Percentiles rank a stretch among this genome's conserved stretches.
Conservation (phyloP, 2,329 filamentous ascomycete species). For the Fusarium sp. region DNA sequence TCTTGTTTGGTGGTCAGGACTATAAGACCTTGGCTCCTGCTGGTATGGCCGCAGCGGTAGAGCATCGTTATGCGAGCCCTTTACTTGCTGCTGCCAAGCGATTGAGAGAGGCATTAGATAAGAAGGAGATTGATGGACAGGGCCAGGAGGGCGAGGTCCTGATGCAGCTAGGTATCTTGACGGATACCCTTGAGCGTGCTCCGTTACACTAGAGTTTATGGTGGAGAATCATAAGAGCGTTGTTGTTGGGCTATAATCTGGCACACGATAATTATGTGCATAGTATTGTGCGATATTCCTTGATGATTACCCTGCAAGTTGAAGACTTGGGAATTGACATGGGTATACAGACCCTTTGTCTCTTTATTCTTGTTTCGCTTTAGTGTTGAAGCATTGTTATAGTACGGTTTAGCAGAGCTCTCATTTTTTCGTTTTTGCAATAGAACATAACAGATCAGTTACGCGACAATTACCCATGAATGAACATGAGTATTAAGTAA, state of each 20-base stretch:
- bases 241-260: conserved; percentile 14
- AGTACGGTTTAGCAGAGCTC: too few species aligned
- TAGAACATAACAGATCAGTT: background rate
- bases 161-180: conserved; percentile 58
- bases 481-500: background rate
- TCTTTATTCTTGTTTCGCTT: background rate
- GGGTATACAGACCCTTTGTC: background rate
- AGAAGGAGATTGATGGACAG: conserved; percentile 51
- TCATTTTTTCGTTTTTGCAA: background rate
- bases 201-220: conserved; percentile 52
- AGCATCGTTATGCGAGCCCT: conserved; percentile 69
- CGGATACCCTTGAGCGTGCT: conserved; percentile 57
- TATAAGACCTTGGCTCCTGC: conserved; percentile 64
- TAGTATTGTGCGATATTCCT: background rate
- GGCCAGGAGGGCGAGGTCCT: conserved; percentile 47
- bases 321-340: background rate
- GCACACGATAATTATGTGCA: conserved; percentile 17
- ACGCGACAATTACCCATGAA: too few species aligned
- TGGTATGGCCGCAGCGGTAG: conserved; percentile 68
- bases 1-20: conserved; percentile 62
- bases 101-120: conserved; percentile 51
- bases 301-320: background rate
- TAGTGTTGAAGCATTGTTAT: too few species aligned
- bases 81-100: conserved; percentile 59
- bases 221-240: conserved; percentile 8